A percentile compares a stretch with the other conserved stretches of the same genome.
These are phyloP conservation scores for Trichoderma endophyticum DNA, from an alignment of 2,329 filamentous ascomycete species.

Conservation along the genomic window DNA sequence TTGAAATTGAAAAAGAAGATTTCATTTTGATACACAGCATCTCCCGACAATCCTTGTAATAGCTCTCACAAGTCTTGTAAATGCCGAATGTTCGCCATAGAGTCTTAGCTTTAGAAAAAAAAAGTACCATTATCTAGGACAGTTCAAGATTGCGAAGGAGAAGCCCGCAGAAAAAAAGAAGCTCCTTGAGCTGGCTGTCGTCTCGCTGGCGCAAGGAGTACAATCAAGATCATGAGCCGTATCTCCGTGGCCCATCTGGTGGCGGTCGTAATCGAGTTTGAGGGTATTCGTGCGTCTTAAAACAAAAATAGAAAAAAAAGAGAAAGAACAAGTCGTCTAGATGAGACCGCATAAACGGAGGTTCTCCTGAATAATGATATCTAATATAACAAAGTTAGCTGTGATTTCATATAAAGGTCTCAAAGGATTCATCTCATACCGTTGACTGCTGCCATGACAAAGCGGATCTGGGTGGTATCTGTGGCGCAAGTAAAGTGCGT, in stretches of 20 bases:
- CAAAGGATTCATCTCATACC: slow-evolving; percentile 54
- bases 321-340: slow-evolving; percentile 52
- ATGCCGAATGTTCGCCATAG: slow-evolving; percentile 22
- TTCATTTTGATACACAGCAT: slow-evolving; percentile 32
- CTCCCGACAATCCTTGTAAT: slow-evolving; percentile 31
- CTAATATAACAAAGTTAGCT: slow-evolving; percentile 52
- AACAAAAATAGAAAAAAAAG: slow-evolving; percentile 23
- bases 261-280: slow-evolving; percentile 40
- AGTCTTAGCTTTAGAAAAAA: slow-evolving; percentile 14
- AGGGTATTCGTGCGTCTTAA: slow-evolving; percentile 42
- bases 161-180: slow-evolving; percentile 8
- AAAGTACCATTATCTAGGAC: slow-evolving; percentile 19
- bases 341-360: slow-evolving; percentile 94
- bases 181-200: slow-evolving; percentile 21
- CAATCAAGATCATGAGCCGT: slow-evolving; percentile 40
- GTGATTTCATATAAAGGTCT: slow-evolving; percentile 5
- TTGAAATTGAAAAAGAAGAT: slow-evolving; percentile 23
- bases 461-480: slow-evolving; percentile 97
- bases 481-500: slow-evolving; percentile 99
- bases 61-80: slow-evolving; percentile 27
- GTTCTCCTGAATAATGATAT: slow-evolving; percentile 99
- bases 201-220: slow-evolving; percentile 31
- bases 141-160: slow-evolving; percentile 15
- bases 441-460: slow-evolving; percentile 99
- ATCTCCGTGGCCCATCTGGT: slow-evolving; percentile 37